phyloP scores from a whole-genome alignment of 139 green algal genomes.

The Chlorokybus atmophyticus region DNA sequence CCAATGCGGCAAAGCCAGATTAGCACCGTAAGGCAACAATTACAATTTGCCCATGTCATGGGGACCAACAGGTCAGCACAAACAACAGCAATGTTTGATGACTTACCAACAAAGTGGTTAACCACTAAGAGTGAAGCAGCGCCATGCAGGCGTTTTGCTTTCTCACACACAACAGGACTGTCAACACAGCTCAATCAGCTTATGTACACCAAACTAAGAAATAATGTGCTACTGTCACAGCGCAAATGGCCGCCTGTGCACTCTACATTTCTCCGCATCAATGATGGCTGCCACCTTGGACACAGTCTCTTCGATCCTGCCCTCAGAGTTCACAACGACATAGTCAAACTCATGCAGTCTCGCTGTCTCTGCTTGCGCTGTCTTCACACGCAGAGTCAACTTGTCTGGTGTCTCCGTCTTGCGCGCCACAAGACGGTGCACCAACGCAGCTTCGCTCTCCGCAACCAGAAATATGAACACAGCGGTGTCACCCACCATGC shows the following conservation, averaged over 20 bases:
- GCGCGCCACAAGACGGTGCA: slow-evolving; percentile 54
- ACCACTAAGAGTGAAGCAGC: too few species aligned
- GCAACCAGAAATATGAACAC: slow-evolving; percentile 79
- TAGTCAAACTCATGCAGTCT: slow-evolving; percentile 77
- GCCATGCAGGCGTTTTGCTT: too few species aligned
- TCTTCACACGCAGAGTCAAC: slow-evolving; percentile 46
- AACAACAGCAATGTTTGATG: too few species aligned
- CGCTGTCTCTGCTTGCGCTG: slow-evolving; percentile 52
- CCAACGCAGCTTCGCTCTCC: slow-evolving; percentile 62
- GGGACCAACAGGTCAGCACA: too few species aligned
- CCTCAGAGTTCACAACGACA: slow-evolving; percentile 77
- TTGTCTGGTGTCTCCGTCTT: slow-evolving; percentile 70
- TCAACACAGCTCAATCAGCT: too few species aligned
- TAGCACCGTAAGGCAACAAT: too few species aligned
- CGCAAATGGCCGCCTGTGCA: background rate
- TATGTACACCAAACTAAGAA: too few species aligned
- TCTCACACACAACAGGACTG: too few species aligned
- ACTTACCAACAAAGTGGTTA: too few species aligned
- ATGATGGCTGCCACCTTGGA: slow-evolving; percentile 61
- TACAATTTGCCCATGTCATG: too few species aligned
- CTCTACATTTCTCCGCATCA: slow-evolving; percentile 55
- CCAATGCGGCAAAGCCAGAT: too few species aligned
- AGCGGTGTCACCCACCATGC: slow-evolving; percentile 49
- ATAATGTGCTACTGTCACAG: too few species aligned
- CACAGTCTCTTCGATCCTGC: slow-evolving; percentile 62